Percentiles rank a stretch among this genome's conserved stretches.
These are phyloP conservation scores for Poteriospumella lacustris DNA, from an alignment of 108 stramenopile species.

Conservation along the genomic window DNA sequence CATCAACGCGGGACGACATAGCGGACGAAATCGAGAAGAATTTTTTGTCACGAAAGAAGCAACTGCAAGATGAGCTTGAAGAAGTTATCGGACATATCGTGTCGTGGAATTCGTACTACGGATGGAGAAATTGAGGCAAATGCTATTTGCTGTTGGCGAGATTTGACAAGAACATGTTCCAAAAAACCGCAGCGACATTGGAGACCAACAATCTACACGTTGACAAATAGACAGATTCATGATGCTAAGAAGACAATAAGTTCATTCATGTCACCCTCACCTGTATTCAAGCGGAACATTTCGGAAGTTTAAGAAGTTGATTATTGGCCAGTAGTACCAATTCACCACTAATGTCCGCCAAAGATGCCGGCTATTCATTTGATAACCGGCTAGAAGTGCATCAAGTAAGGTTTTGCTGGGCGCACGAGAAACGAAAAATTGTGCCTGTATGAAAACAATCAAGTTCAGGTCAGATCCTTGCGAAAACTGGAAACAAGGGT, in stretches of 20 bases:
- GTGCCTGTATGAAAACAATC: neutral
- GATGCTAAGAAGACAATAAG: too few species aligned
- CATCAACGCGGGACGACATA: neutral
- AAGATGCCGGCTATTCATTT: neutral
- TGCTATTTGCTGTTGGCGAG: conserved; percentile 1
- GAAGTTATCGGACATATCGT: neutral
- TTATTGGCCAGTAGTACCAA: conserved; percentile 14
- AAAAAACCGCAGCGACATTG: conserved; percentile 18
- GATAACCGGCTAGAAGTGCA: too few species aligned
- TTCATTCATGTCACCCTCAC: neutral
- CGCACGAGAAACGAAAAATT: neutral
- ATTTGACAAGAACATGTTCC: conserved; percentile 22
- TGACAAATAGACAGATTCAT: neutral
- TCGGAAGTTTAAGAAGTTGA: conserved; percentile 10
- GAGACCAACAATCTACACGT: neutral
- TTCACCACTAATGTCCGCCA: conserved; percentile 3
- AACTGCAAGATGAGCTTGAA: neutral
- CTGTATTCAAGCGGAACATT: neutral
- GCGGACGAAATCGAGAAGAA: neutral
- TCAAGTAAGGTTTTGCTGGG: too few species aligned
- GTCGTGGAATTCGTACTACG: conserved; percentile 20
- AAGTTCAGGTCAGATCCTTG: too few species aligned
- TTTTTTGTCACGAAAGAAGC: neutral
- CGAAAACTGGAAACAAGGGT: too few species aligned
- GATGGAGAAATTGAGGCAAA: neutral